Conservation (phyloP, 1,284 basidiomycete species). For the Trichosporon sp. region DNA sequence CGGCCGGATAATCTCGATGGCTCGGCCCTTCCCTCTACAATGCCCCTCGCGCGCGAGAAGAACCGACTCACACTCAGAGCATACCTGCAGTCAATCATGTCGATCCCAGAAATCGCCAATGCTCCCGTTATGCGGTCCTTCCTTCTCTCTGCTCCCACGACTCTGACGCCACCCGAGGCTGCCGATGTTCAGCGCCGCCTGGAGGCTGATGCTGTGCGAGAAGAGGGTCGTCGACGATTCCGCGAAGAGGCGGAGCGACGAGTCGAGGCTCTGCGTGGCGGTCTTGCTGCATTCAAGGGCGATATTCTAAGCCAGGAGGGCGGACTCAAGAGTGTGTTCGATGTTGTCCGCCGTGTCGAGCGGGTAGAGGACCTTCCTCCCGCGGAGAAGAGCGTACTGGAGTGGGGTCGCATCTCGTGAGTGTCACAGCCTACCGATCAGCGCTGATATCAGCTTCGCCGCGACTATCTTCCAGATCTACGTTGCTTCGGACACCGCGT, state of each 20-base stretch:
- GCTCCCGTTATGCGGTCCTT: slow-evolving; percentile 83
- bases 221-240: slow-evolving; percentile 81
- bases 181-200: slow-evolving; percentile 74
- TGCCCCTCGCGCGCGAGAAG: slow-evolving; percentile 77
- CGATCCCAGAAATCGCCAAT: slow-evolving; percentile 68
- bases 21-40: slow-evolving; percentile 14
- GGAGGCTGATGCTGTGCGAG: slow-evolving; percentile 82
- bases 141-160: slow-evolving; percentile 70
- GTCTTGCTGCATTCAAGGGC: slow-evolving; percentile 81
- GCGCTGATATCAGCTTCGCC: slow-evolving; percentile 58
- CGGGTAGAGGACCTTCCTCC: slow-evolving; percentile 71
- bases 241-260: slow-evolving; percentile 76
- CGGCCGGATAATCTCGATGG: slow-evolving; percentile 4
- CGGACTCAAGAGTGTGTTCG: slow-evolving; percentile 80
- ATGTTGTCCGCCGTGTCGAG: slow-evolving; percentile 75
- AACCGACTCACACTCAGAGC: slow-evolving; percentile 91
- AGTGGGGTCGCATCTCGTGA: slow-evolving; percentile 95
- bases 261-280: slow-evolving; percentile 78
- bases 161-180: slow-evolving; percentile 65
- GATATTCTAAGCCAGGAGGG: slow-evolving; percentile 84
- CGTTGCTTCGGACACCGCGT: slow-evolving; percentile 86
- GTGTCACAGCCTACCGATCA: slow-evolving; percentile 17
- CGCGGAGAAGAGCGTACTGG: slow-evolving; percentile 81
- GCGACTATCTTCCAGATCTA: slow-evolving; percentile 95
- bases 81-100: slow-evolving; percentile 75